Base-by-base conservation (phyloP, 1,284 basidiomycete species). In the Rhodotorula sp. region DNA sequence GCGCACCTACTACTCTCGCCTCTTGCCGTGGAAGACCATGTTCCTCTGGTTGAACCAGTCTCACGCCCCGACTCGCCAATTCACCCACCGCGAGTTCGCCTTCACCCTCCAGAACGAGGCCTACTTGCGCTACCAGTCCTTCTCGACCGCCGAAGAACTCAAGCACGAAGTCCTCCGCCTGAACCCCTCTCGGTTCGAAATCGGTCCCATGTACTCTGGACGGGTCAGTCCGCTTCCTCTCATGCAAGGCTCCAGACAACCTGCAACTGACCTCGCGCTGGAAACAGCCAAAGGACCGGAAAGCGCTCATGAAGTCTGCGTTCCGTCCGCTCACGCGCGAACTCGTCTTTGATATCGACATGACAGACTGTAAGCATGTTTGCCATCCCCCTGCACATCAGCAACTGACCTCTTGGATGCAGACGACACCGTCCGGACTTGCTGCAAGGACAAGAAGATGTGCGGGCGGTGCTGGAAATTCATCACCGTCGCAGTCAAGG, bases 261-360 rank as follows among this genome's bases (percentile, higher is more conserved):
- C 4, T 14, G 21, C 1, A 3, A 26, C 57, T 63, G 54, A 63
- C n/a, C 14, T 3, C 56, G 43, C 49, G 12, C 6, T 64, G 39
- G n/a, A 39, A 51, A 6, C 80, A 94, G 91, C 95, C 95, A 8
- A 87, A 89, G 79, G 96, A 98, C 84, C 91, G 89, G 79, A 97
- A 96, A 80, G 91, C 91, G 0, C 84, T 95, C 52, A 88, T 90
- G 3, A 85, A 90, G 10, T 85, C 88, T 12, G 87, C 87, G 3
- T 90, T 98, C 79, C 86, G 87, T 62, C 93, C 96, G 0, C 82
- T 88, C 39, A 87, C 88, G 71, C 90, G 97, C 74, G 96, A 99
- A 81, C 89, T 99, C 47, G 97, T 99, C 1, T 97, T 99, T 80
- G 97, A 99, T 88, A 97, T 99, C 80, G 96, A 99, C 83, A 97